phyloP scores from a whole-genome alignment of 1,284 basidiomycete species.

The Sanghuangporus sanghuang region DNA sequence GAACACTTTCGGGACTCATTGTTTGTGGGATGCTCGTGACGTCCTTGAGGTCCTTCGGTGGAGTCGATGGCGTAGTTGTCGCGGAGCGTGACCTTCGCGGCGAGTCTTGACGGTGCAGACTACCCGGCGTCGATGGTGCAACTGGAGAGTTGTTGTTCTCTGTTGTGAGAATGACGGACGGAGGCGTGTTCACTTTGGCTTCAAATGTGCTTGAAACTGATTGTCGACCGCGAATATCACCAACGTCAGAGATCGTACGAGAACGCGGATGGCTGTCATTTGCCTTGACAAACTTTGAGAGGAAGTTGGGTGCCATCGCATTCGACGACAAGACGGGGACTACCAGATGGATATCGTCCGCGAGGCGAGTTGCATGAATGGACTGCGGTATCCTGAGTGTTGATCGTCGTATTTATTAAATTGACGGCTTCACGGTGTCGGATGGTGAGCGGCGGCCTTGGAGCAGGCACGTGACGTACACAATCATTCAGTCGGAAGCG shows the following conservation, averaged over 20 bases:
- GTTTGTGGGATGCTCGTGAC: constrained; percentile 7
- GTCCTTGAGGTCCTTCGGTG: background rate
- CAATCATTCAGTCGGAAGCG: no score
- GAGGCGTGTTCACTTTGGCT: background rate
- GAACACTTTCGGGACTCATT: constrained; percentile 6
- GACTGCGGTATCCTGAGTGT: background rate
- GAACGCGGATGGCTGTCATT: constrained; percentile 16
- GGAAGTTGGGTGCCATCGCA: constrained; percentile 26
- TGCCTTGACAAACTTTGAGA: constrained; percentile 33
- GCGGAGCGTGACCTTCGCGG: constrained; percentile 9
- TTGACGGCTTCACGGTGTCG: background rate
- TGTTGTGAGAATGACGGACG: constrained; percentile 18
- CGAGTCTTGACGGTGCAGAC: constrained; percentile 19
- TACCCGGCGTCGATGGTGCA: constrained; percentile 16
- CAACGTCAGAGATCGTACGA: constrained; percentile 15
- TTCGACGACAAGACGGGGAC: background rate
- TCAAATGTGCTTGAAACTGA: constrained; percentile 4
- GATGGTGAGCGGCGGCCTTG: background rate
- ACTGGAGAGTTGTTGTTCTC: constrained; percentile 16
- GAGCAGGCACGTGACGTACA: background rate
- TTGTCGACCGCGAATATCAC: constrained; percentile 19
- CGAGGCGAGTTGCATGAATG: background rate
- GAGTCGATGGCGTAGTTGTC: constrained; percentile 8
- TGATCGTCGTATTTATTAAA: background rate
- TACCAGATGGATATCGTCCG: background rate